Conservation (phyloP, 768 basidiomycete species). For the Piloderma croceum region DNA sequence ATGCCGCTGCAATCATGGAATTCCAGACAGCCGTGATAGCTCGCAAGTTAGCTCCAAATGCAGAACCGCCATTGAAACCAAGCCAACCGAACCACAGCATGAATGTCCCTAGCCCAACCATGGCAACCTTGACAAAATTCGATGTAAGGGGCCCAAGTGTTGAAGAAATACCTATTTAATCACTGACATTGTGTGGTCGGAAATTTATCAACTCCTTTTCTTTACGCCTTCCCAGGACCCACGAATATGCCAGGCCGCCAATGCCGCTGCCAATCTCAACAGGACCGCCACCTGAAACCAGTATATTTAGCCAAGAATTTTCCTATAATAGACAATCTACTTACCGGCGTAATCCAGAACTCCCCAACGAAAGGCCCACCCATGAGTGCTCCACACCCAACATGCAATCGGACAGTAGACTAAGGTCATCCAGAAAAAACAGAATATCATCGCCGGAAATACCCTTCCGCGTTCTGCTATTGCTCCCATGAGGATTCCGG, state of each 20-base stretch:
- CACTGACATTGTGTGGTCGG: slow-evolving; percentile 88
- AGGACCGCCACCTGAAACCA: slow-evolving; percentile 75
- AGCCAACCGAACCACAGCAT: slow-evolving; percentile 77
- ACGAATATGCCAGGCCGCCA: slow-evolving; percentile 78
- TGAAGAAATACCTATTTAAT: too few relatives aligned
- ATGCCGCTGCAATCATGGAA: slow-evolving; percentile 79
- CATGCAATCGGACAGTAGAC: slow-evolving; percentile 86
- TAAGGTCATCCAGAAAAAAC: slow-evolving; percentile 80
- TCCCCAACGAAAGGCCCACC: slow-evolving; percentile 84
- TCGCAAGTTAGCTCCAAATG: slow-evolving; percentile 82
- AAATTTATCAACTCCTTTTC: slow-evolving; percentile 72
- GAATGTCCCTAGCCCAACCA: slow-evolving; percentile 79
- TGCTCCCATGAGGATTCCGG: slow-evolving; percentile 70
- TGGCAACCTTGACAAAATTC: too few relatives aligned
- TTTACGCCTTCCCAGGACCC: slow-evolving; percentile 79
- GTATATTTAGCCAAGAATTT: too few relatives aligned
- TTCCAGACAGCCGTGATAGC: slow-evolving; percentile 85
- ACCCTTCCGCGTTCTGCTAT: slow-evolving; percentile 85
- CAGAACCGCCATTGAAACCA: slow-evolving; percentile 32
- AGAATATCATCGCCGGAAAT: slow-evolving; percentile 74
- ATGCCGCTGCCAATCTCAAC: slow-evolving; percentile 86
- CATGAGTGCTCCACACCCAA: slow-evolving; percentile 78
- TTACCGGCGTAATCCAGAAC: slow-evolving; percentile 83
- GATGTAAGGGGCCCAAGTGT: too few relatives aligned
- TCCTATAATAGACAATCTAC: too few relatives aligned